Evolutionary conservation across 2,329 filamentous ascomycete species (phyloP).

Genomic region (Aspergillus tubingensis): DNA sequence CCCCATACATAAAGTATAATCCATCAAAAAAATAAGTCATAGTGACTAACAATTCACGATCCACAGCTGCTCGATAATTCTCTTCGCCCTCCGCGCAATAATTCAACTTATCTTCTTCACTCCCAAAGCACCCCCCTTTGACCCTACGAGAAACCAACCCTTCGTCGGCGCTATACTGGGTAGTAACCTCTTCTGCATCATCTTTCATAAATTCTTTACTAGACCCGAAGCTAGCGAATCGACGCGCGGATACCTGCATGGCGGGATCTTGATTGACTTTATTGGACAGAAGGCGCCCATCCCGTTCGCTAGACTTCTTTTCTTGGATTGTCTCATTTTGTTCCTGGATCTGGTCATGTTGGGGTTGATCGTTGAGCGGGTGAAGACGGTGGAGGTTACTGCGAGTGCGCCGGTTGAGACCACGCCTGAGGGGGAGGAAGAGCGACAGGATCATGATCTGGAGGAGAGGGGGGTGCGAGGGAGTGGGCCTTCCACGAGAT

Average conservation of each 20-base stretch:
- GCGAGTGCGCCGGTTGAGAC: slow-evolving; percentile 11
- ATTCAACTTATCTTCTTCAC: slow-evolving; percentile 62
- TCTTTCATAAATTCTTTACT: slow-evolving; percentile 58
- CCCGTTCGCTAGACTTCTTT: slow-evolving; percentile 54
- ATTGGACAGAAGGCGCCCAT: slow-evolving; percentile 62
- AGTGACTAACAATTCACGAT: not conserved
- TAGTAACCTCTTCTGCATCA: slow-evolving; percentile 58
- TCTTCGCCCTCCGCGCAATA: slow-evolving; percentile 57
- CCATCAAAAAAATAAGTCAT: too few relatives aligned
- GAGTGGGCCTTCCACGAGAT: slow-evolving; percentile 44
- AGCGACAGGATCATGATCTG: slow-evolving; percentile 57
- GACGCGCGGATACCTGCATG: slow-evolving; percentile 59
- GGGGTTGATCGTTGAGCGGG: slow-evolving; percentile 55
- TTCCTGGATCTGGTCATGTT: slow-evolving; percentile 60
- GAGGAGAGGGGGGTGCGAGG: slow-evolving; percentile 58
- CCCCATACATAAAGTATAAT: too few relatives aligned
- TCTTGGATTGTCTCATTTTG: slow-evolving; percentile 57
- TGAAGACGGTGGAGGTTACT: slow-evolving; percentile 44
- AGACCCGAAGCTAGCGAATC: slow-evolving; percentile 55
- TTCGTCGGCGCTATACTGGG: slow-evolving; percentile 57
- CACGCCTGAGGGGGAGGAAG: slow-evolving; percentile 5
- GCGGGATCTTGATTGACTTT: slow-evolving; percentile 65
- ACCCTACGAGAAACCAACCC: slow-evolving; percentile 53
- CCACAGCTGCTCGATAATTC: slow-evolving; percentile 58
- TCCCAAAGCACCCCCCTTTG: slow-evolving; percentile 57